These are phyloP conservation scores for Pleurotus platypus DNA, from an alignment of 768 basidiomycete species.

Conservation along the genomic window DNA sequence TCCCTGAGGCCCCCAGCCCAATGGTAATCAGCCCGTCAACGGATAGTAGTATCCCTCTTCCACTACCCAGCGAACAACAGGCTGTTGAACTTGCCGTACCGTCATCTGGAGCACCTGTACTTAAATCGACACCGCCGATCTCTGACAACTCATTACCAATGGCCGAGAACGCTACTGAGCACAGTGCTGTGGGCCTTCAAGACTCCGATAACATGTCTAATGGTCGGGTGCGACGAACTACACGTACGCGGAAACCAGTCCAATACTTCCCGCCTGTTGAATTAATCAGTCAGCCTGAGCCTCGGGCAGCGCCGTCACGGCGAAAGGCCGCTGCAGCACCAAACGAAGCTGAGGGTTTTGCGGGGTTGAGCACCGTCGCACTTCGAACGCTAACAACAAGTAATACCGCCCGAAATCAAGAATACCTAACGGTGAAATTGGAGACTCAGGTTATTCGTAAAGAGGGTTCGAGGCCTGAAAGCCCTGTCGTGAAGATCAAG, in stretches of 20 bases:
- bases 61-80: too few species aligned
- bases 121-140: background rate
- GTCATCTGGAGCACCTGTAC: too few species aligned
- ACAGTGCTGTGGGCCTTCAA: background rate
- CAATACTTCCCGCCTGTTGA: constrained; percentile 30
- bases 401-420: constrained; percentile 74
- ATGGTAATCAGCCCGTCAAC: background rate
- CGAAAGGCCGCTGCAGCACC: constrained; percentile 35
- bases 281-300: constrained; percentile 29
- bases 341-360: constrained; percentile 40
- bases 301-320: constrained; percentile 31
- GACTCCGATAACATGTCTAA: background rate
- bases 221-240: constrained; percentile 41
- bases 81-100: too few species aligned
- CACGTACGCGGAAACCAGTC: constrained; percentile 42
- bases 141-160: background rate
- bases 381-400: constrained; percentile 66
- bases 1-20: background rate
- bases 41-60: constrained; percentile 10
- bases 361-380: constrained; percentile 66
- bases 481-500: constrained; percentile 71
- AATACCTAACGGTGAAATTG: constrained; percentile 53
- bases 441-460: constrained; percentile 70
- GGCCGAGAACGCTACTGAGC: background rate
- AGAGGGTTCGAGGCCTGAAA: constrained; percentile 70